These are phyloP conservation scores for Oehlia diaphana DNA, from an alignment of 192 early-diverging fungal species.

Conservation along the genomic window DNA sequence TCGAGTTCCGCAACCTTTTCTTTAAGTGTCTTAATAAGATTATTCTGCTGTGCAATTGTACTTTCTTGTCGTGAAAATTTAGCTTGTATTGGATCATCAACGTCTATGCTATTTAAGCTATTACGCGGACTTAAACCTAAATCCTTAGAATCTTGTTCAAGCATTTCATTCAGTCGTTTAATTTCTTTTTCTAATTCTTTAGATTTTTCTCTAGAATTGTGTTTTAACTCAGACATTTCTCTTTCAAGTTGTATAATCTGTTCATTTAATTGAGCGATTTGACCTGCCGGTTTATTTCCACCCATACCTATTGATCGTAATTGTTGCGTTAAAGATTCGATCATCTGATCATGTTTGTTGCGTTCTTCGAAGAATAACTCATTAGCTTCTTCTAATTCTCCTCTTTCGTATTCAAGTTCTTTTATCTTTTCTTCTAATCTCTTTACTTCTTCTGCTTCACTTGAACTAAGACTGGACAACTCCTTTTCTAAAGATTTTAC, in stretches of 20 bases:
- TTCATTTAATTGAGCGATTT: conserved; percentile 15
- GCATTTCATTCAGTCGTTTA: background rate
- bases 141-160: conserved; percentile 13
- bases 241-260: conserved; percentile 9
- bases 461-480: background rate
- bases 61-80: conserved; percentile 33
- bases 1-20: conserved; percentile 41
- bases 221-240: background rate
- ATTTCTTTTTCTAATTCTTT: conserved; percentile 30
- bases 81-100: background rate
- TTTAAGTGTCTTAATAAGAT: conserved; percentile 39
- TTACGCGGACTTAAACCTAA: background rate
- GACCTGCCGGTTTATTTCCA: background rate
- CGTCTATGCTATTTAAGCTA: background rate
- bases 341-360: conserved; percentile 14
- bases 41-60: conserved; percentile 36
- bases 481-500: conserved; percentile 21
- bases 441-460: background rate
- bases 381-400: conserved; percentile 17
- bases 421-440: conserved; percentile 19
- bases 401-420: conserved; percentile 18
- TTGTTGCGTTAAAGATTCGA: conserved; percentile 18
- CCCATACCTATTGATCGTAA: background rate
- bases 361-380: conserved; percentile 18
- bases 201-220: conserved; percentile 1